Evolutionary conservation across 2,329 filamentous ascomycete genomes (phyloP), one percentile per base, ranked within the genome.

Genomic region (Aspergillus candidus): DNA sequence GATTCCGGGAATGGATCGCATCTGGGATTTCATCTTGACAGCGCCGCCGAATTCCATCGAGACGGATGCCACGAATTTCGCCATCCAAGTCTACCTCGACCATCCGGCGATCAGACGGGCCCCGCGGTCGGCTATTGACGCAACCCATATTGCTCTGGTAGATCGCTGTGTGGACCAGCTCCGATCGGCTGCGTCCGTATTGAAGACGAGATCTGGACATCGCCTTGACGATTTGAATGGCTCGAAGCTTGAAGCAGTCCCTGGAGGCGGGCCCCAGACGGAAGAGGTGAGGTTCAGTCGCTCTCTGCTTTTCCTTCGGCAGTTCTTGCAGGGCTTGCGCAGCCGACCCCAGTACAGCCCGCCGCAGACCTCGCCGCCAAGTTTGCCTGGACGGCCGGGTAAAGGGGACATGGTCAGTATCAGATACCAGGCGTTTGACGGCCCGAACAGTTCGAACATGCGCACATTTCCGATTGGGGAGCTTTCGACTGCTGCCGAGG

Each of bases 21-120:
- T 95, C n/a, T 95, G 90, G 90, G 79, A 81, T 17, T 79, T 95
- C 55, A 80, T 91, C 30, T 70, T 94, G 41, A 82, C 78, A 12
- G 81, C 86, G 2, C 79, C 81, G 4, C 72, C 78, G 32, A 71
- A 76, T 32, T 77, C 74, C 0, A 81, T 94, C 38, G 86, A 87
- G 52, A 74, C 76, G 14, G 69, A 74, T 41, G 84, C 87, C 1
- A 88, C 85, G 27, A 74, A 73, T 40, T 80, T 82, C 15, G 78
- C 94, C 3, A 87, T 89, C 17, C 76, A 83, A 17, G 74, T 88
- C 11, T 94, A 93, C 58, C 72, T 93, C 30, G 73, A 80, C 44
- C 67, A 72, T 44, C 49, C 47, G 6, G 58, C 71, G 29, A 68
- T 72, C 32, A 62, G 64, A 12, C 67, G 63, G 17, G 63, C 72